These are phyloP conservation scores for Epichloe hybrida DNA, from an alignment of 2,329 filamentous ascomycete species.

Conservation along the genomic window DNA sequence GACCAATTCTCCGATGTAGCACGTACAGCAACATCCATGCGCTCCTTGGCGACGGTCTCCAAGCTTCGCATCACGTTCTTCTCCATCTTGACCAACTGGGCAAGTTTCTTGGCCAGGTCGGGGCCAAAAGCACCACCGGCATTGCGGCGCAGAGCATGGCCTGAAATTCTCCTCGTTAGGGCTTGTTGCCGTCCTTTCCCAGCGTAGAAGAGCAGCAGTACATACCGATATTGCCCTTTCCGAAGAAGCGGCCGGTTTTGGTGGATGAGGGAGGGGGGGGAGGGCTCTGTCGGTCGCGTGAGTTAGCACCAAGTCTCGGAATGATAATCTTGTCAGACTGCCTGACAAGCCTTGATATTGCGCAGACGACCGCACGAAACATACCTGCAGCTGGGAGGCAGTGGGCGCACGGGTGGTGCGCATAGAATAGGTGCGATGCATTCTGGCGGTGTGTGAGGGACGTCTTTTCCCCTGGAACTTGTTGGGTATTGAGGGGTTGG, in stretches of 20 bases:
- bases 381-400: constrained; percentile 58
- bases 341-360: background rate
- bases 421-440: constrained; percentile 99
- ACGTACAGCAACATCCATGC: constrained; percentile 90
- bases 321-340: background rate
- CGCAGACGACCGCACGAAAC: background rate
- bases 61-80: constrained; percentile 99
- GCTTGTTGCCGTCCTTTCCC: background rate
- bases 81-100: constrained; percentile 98
- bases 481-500: background rate
- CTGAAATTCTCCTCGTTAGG: constrained; percentile 17
- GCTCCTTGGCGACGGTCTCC: constrained; percentile 86
- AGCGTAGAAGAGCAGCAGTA: constrained; percentile 14
- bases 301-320: background rate
- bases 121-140: constrained; percentile 65
- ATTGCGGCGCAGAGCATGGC: constrained; percentile 58
- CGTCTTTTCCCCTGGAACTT: constrained; percentile 6
- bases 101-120: constrained; percentile 94
- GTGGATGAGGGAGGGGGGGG: constrained; percentile 90
- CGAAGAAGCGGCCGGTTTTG: constrained; percentile 82
- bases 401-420: constrained; percentile 93
- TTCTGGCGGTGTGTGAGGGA: constrained; percentile 28
- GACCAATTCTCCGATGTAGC: constrained; percentile 21
- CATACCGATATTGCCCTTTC: constrained; percentile 74
- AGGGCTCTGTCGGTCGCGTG: constrained; percentile 53